Base-by-base conservation (phyloP, 768 basidiomycete genomes). In the Tylopilus sp. region DNA sequence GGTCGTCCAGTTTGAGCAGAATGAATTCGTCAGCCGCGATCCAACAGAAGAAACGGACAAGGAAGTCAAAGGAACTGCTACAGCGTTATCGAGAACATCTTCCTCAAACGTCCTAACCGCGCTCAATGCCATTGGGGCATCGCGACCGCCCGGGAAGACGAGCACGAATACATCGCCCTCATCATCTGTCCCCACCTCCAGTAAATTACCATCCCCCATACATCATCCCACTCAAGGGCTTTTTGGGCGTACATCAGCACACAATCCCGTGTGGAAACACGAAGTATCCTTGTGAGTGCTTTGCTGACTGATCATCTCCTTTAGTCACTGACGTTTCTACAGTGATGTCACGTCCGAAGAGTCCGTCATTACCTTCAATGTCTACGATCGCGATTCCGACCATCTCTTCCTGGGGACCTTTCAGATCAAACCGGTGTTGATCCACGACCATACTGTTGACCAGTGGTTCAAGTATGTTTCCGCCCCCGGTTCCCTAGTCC, bases 181-280 rank as follows among this genome's bases (percentile, higher is more conserved):
- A 6, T 74, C 74, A 17, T 74, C 74, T n/a, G 45, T 68, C 22
- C 68, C 76, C 6, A 62, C 66, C n/a, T 72, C 77, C n/a, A 62
- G 52, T 37, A 75, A 71, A 59, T 69, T 22, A 60, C 74, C 58
- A 65, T 74, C 64, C 2, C 57, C 65, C 25, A 52, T 40, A 48
- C 48, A 53, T 52, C 56, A 68, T 16, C 48, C 73, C 31, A 63
- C 63, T 1, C 77, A 76, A 45, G 70, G 76, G 6, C 78, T 88
- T 48, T 86, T 90, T 62, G 80, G 82, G 54, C 78, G 84, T 46
- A 70, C 83, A 33, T 85, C 84, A 19, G 79, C 90, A 52, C 81
- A 91, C 65, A 98, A 93, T 75, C 96, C 97, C 12, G 86, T 95
- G 21, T 99, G 97, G 97, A 99, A 99, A 74, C 96, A 98, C 69